Conservation (phyloP, 768 basidiomycete species). For the Agrocybe chaxingu region DNA sequence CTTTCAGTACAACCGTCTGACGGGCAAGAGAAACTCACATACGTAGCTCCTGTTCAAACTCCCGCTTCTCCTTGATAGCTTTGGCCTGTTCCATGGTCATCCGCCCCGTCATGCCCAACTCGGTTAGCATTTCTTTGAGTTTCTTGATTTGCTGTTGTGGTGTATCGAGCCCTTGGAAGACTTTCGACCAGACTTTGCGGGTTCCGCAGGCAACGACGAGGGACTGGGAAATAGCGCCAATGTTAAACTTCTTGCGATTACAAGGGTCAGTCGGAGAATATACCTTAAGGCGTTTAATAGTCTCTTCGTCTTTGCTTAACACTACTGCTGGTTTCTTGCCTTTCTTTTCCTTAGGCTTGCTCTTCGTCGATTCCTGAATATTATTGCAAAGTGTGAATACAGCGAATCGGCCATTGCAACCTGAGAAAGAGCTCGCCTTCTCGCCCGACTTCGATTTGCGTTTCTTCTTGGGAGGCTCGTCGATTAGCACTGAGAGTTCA, state of each 20-base stretch:
- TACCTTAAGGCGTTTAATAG: conserved; percentile 74
- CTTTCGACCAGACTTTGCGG: conserved; percentile 73
- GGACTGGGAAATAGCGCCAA: conserved; percentile 35
- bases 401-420: background rate
- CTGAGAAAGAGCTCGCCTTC: conserved; percentile 15
- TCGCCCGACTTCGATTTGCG: conserved; percentile 31
- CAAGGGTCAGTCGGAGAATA: background rate
- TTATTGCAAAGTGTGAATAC: background rate
- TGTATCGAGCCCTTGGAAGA: conserved; percentile 57
- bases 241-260: background rate
- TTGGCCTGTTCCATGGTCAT: conserved; percentile 81
- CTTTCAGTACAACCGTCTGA: background rate
- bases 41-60: conserved; percentile 79
- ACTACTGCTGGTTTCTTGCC: conserved; percentile 27
- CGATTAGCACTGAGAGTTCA: conserved; percentile 57
- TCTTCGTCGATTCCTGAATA: conserved; percentile 14
- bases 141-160: conserved; percentile 63
- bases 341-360: conserved; percentile 26
- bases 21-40: conserved; percentile 18
- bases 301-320: conserved; percentile 64
- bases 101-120: conserved; percentile 79
- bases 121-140: conserved; percentile 60
- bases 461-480: conserved; percentile 51
- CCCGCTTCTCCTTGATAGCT: conserved; percentile 66
- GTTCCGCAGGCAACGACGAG: conserved; percentile 73